These are phyloP conservation scores for Fraxinus ornus DNA, from an alignment of 305 asterid species.

Conservation along the genomic window DNA sequence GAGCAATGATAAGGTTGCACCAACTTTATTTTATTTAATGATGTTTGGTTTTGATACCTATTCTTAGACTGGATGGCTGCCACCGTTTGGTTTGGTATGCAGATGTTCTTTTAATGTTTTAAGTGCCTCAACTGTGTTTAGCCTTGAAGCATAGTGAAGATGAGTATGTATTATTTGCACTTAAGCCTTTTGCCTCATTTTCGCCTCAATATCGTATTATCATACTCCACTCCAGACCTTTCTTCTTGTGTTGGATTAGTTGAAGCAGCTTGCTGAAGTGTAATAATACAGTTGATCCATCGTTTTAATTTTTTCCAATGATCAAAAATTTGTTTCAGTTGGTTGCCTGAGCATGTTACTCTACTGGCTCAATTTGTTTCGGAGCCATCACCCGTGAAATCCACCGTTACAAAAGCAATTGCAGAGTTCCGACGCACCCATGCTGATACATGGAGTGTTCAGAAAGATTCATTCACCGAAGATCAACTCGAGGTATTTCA, in stretches of 20 bases:
- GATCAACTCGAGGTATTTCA: slow-evolving; percentile 92
- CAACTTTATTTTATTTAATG: background rate
- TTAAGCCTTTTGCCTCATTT: background rate
- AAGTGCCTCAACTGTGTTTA: background rate
- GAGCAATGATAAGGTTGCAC: background rate
- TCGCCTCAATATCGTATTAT: background rate
- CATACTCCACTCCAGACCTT: background rate
- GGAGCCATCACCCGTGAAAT: slow-evolving; percentile 90
- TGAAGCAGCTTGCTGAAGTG: background rate
- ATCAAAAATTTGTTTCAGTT: slow-evolving; percentile 46
- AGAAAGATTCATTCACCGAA: slow-evolving; percentile 87
- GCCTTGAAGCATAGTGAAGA: background rate
- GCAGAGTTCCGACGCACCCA: slow-evolving; percentile 99
- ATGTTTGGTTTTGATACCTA: background rate
- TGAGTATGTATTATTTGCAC: background rate
- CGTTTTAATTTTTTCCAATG: background rate
- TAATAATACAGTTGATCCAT: background rate
- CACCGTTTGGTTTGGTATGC: background rate
- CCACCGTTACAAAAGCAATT: slow-evolving; percentile 94
- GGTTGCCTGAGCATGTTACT: slow-evolving; percentile 96
- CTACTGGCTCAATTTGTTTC: slow-evolving; percentile 83
- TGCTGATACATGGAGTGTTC: slow-evolving; percentile 98
- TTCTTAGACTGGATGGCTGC: background rate
- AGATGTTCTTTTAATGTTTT: background rate
- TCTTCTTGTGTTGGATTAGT: background rate